Conservation (phyloP, 2,329 filamentous ascomycete species). For the Colletotrichum karsti region DNA sequence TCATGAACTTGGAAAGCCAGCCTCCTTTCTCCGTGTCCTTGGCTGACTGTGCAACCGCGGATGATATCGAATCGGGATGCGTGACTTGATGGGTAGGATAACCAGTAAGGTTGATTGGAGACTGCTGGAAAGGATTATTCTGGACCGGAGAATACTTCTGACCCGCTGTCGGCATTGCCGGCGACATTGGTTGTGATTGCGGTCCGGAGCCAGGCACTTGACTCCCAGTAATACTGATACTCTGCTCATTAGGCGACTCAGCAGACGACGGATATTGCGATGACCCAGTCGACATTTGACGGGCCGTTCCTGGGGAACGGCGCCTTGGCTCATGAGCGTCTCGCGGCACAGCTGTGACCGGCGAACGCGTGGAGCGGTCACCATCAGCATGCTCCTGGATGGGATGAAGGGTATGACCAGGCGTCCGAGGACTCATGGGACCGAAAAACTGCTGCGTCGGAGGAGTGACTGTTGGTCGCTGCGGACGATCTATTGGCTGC, state of each 20-base stretch:
- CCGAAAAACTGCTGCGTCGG: neutral
- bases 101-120: neutral
- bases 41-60: neutral
- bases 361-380: neutral
- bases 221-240: no score
- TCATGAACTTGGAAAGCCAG: conserved; percentile 30
- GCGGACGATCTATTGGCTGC: neutral
- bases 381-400: conserved; percentile 28
- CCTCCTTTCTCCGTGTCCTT: conserved; percentile 26
- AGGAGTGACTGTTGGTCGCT: neutral
- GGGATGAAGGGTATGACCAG: conserved; percentile 27
- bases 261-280: conserved; percentile 16
- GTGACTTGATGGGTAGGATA: neutral
- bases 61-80: conserved; percentile 1
- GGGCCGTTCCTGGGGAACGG: neutral
- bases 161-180: neutral
- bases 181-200: neutral
- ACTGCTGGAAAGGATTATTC: neutral
- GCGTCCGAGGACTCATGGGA: neutral
- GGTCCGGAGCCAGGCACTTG: neutral
- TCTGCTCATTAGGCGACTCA: neutral
- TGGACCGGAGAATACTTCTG: neutral
- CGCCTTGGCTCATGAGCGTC: neutral
- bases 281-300: neutral
- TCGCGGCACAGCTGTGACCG: neutral